Evolutionary conservation across 192 early-diverging fungal species (phyloP), one percentile per base, ranked within the genome.

Genomic region (Coemansia sp.): DNA sequence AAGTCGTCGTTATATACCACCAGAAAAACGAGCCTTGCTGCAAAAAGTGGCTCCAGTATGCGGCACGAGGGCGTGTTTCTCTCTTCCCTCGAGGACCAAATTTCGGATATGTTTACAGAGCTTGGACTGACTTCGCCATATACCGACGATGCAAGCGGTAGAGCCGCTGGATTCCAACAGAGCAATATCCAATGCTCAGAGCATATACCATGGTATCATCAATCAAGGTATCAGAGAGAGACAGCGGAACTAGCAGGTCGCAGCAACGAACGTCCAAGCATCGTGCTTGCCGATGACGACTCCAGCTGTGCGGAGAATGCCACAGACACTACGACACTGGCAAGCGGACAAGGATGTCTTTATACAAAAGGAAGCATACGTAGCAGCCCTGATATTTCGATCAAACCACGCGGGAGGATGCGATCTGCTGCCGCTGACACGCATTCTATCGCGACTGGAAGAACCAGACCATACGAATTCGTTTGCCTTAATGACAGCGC

Each of bases 271-370:
- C 44, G 44, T 28, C 57, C 53, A 45, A 48, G 62, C 30, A 53
- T 79, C 38, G 56, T 69, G 29, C 67, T 79, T 28, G 31, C 57
- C 5, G 75, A 79, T 31, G 70, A 72, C 20, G 75, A 79, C 45
- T 79, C 75, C 29, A 79, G 75, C 50, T 60, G 63, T 17, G 57
- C 70, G 34, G 75, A 79, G 38, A 54, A 48, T 17, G 38, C 38
- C 4, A 52, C 41, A 13, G 58, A 64, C 31, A 31, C 25, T 31
- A n/a, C 30, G 19, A 5, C 29, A 2, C 15, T 28, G n/a, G n/a
- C n/a, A 6, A 53, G 22, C 17, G 3, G 31, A 9, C 27, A 14
- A 28, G 28, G 50, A 7, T 29, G 1, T n/a, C n/a, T 14, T 7
- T 14, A 11, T 47, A 20, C 19, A 23, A 23, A 23, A 20, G 22